Evolutionary conservation across 2,329 filamentous ascomycete species (phyloP).

Genomic region (Emericellopsis atlantica): DNA sequence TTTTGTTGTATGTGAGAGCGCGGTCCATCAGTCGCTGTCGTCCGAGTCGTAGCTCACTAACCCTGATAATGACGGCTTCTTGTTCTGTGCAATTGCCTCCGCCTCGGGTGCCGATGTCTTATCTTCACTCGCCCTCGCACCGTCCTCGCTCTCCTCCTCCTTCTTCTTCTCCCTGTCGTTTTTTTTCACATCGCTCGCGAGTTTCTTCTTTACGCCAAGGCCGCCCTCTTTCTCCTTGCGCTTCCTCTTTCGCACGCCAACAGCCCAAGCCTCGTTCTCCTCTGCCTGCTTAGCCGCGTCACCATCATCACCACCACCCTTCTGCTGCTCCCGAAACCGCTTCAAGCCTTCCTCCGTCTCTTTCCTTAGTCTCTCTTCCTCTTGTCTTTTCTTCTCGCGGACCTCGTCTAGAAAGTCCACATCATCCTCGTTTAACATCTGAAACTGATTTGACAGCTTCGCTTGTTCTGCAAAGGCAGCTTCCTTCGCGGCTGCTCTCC

Average conservation of each 20-base stretch:
- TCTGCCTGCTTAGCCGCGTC: slow-evolving; percentile 8
- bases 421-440: slow-evolving; percentile 67
- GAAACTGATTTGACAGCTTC: slow-evolving; percentile 64
- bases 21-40: slow-evolving; percentile 1
- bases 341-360: slow-evolving; percentile 46
- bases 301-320: slow-evolving; percentile 9
- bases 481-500: slow-evolving; percentile 56
- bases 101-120: neutral
- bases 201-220: slow-evolving; percentile 10
- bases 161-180: slow-evolving; percentile 5
- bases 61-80: slow-evolving; percentile 14
- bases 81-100: slow-evolving; percentile 7
- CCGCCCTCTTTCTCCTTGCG: slow-evolving; percentile 21
- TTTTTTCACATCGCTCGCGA: slow-evolving; percentile 5
- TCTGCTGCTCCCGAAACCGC: slow-evolving; percentile 41
- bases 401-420: slow-evolving; percentile 60
- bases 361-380: slow-evolving; percentile 38
- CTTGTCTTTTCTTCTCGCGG: slow-evolving; percentile 29
- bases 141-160: slow-evolving; percentile 3
- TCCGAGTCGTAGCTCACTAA: slow-evolving; percentile 45
- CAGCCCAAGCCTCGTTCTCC: slow-evolving; percentile 16
- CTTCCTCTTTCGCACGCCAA: slow-evolving; percentile 23
- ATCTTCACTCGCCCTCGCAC: neutral
- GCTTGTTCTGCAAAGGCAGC: slow-evolving; percentile 68
- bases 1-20: neutral